Base-by-base conservation (phyloP, 495 filamentous ascomycete species). In the Staphylotrichum longicolle region DNA sequence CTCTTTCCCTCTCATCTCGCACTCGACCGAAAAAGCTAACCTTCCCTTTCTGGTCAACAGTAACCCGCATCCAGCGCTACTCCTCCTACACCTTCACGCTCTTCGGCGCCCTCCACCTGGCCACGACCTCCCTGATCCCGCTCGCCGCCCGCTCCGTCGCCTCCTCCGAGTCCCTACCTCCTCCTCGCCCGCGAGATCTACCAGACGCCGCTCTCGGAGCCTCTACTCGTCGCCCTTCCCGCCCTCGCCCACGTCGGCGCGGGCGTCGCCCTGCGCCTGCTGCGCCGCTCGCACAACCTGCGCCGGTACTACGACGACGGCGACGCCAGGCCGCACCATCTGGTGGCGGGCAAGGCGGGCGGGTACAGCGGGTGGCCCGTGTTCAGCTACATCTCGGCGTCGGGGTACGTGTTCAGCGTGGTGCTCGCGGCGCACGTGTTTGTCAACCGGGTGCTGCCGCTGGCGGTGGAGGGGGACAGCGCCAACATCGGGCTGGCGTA, bases 1-100 rank as follows among this genome's bases (percentile, higher is more conserved):
- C 44, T 33, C 64, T 45, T 35, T 45, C 40, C 63, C 57, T 52
- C 63, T 27, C 20, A 27, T 27, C 61, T 53, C 64, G 60, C 54
- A 51, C 37, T 7, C n/a, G 9, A 15, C 57, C 58, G 47, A 58
- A 53, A 53, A 52, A 54, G 53, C 30, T 1, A 11, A 39, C 41
- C 11, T n/a, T 12, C 35, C 50, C 33, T 15, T 50, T 35, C 3
- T 47, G 27, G 37, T 15, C 8, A 2, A 41, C 68, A 96, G 91
- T 96, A 64, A 82, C 82, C 30, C 87, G 89, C 49, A 77, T 93
- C 35, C 93, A 96, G 70, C 86, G 82, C 72, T 96, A 94, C 80
- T 93, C 90, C 12, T 88, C 88, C 67, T 96, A 96, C 73, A 86
- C 88, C 44, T 91, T 96, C 71, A 86, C 86, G 46, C 70, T 88